phyloP scores from a whole-genome alignment of 495 filamentous ascomycete genomes.

The Penicillium turbatum region DNA sequence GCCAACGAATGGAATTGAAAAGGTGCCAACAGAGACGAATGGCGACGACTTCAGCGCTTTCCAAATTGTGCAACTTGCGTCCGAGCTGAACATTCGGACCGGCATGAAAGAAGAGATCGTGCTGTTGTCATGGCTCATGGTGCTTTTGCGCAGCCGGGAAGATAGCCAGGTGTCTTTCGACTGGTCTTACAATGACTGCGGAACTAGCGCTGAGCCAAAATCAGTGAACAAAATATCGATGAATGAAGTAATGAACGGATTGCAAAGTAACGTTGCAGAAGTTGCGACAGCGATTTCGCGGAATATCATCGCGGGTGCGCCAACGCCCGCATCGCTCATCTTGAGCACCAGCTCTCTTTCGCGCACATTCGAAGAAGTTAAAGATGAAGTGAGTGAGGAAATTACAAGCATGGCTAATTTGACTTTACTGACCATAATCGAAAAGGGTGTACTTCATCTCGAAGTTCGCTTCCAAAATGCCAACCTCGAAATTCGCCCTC shows the following conservation, averaged over 20 bases:
- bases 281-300: constrained; percentile 16
- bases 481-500: constrained; percentile 25
- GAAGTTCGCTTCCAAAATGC: constrained; percentile 23
- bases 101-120: constrained; percentile 38
- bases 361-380: constrained; percentile 11
- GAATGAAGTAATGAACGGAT: constrained; percentile 22
- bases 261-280: constrained; percentile 24
- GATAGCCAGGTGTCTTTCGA: constrained; percentile 34
- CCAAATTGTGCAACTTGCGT: constrained; percentile 15
- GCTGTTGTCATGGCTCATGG: constrained; percentile 42
- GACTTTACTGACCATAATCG: background rate
- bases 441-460: constrained; percentile 25
- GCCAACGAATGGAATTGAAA: constrained; percentile 2
- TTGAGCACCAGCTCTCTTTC: constrained; percentile 31
- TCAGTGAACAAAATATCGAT: constrained; percentile 14
- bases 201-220: background rate
- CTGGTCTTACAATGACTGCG: constrained; percentile 29
- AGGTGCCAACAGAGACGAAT: constrained; percentile 1
- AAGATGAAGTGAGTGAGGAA: constrained; percentile 24
- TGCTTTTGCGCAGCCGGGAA: constrained; percentile 38
- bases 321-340: constrained; percentile 19
- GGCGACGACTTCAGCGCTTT: constrained; percentile 15
- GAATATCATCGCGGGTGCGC: constrained; percentile 13
- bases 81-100: constrained; percentile 17
- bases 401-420: background rate